Conservation (phyloP, 371 early-diverging fungal genomes). For the Apophysomyces sp. region DNA sequence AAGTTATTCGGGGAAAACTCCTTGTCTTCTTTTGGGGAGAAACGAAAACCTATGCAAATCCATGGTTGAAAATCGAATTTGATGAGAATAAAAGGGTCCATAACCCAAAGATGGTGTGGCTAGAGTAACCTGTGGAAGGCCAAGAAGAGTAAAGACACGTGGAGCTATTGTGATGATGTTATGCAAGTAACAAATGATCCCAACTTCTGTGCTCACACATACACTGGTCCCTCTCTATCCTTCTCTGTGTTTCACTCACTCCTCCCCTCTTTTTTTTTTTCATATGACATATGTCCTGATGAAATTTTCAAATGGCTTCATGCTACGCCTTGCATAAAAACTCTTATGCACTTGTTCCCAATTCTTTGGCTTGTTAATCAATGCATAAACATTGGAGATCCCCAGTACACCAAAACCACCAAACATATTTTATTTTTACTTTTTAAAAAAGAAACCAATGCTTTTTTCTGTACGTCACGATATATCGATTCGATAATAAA, state of each 20-base stretch:
- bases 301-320: not conserved
- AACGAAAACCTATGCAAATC: not conserved
- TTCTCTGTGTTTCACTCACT: too few species aligned
- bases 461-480: too few species aligned
- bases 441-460: not conserved
- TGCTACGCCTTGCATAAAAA: not conserved
- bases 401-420: not conserved
- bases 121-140: not conserved
- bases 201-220: not conserved
- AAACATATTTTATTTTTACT: too few species aligned
- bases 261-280: too few species aligned
- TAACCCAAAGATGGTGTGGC: not conserved
- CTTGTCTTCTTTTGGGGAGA: not conserved
- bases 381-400: not conserved
- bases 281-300: not conserved
- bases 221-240: not conserved
- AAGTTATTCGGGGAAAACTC: not conserved
- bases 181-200: not conserved
- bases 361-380: not conserved
- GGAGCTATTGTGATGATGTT: not conserved
- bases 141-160: constrained; percentile 1
- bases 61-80: not conserved
- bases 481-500: too few species aligned
- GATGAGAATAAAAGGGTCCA: constrained; percentile 2
- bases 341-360: not conserved